phyloP scores from a whole-genome alignment of 208 protist species.

The Acanthamoeba castellanii region DNA sequence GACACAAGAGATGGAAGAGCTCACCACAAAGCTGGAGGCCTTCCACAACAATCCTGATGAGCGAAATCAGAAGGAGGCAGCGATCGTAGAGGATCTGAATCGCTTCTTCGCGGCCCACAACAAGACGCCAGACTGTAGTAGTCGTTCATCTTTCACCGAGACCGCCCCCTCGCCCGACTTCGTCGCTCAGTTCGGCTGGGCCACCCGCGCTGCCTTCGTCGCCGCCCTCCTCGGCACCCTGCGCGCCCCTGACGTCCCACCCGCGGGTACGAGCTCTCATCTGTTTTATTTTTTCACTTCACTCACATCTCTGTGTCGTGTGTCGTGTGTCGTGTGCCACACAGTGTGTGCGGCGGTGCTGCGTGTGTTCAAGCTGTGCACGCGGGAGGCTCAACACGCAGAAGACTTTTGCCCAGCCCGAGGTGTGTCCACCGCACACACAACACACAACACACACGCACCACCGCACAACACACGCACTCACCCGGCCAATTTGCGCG shows the following conservation, averaged over 20 bases:
- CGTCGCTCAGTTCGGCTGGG: not conserved
- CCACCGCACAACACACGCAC: not conserved
- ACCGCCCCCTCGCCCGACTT: not conserved
- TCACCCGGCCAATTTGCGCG: not conserved
- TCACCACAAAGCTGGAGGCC: not conserved
- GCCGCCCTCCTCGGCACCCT: not conserved
- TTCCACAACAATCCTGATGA: not conserved
- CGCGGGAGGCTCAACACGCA: not conserved
- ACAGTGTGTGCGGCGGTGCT: not conserved
- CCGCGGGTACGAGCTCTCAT: not conserved
- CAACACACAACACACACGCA: not conserved
- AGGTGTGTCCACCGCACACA: not conserved
- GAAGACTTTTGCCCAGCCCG: not conserved
- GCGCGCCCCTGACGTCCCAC: not conserved
- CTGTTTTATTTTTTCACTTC: not conserved
- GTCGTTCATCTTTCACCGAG: not conserved
- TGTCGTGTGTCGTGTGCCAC: not conserved
- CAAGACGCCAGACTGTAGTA: not conserved
- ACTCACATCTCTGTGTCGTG: not conserved
- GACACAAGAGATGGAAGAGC: not conserved
- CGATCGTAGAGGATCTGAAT: not conserved
- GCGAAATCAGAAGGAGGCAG: not conserved
- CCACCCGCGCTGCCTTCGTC: not conserved
- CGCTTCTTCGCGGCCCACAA: not conserved
- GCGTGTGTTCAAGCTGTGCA: not conserved